phyloP scores from a whole-genome alignment of 495 filamentous ascomycete genomes.

The Hypoxylon lenormandii region DNA sequence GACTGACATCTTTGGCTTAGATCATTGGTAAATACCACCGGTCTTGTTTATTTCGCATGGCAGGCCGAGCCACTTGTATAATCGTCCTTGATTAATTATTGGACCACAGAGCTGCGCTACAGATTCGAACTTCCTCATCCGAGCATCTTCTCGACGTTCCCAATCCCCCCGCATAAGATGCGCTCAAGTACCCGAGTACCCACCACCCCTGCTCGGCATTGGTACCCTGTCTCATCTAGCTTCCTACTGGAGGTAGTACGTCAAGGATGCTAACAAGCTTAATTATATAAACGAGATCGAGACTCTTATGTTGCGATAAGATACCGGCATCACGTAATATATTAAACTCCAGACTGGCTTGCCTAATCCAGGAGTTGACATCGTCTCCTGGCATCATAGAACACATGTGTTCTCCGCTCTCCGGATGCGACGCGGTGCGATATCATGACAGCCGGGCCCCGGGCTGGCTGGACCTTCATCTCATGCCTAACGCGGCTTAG shows the following conservation, averaged over 20 bases:
- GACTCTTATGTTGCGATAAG: constrained; percentile 6
- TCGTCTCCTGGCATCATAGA: not conserved
- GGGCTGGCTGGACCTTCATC: no score
- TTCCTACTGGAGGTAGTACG: constrained; percentile 28
- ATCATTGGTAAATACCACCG: constrained; percentile 12
- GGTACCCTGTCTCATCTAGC: constrained; percentile 27
- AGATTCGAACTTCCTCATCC: constrained; percentile 31
- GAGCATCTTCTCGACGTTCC: constrained; percentile 22
- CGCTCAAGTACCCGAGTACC: constrained; percentile 3
- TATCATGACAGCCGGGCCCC: not conserved
- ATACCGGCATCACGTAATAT: constrained; percentile 31
- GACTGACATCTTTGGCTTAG: constrained; percentile 5
- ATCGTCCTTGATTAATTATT: constrained; percentile 13
- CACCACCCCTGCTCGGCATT: constrained; percentile 33
- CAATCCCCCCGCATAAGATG: constrained; percentile 24
- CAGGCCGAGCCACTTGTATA: constrained; percentile 24
- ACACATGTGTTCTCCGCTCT: not conserved
- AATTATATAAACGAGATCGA: constrained; percentile 3
- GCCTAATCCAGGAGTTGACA: constrained; percentile 22
- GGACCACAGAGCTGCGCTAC: constrained; percentile 5
- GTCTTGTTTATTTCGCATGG: constrained; percentile 18
- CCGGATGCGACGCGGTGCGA: not conserved
- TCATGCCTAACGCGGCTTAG: no score
- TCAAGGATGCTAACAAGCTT: constrained; percentile 25
- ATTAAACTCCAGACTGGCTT: constrained; percentile 5